These are phyloP conservation scores for Brettanomyces anomalus DNA, from an alignment of 805 yeast genomes.

Conservation along the genomic window DNA sequence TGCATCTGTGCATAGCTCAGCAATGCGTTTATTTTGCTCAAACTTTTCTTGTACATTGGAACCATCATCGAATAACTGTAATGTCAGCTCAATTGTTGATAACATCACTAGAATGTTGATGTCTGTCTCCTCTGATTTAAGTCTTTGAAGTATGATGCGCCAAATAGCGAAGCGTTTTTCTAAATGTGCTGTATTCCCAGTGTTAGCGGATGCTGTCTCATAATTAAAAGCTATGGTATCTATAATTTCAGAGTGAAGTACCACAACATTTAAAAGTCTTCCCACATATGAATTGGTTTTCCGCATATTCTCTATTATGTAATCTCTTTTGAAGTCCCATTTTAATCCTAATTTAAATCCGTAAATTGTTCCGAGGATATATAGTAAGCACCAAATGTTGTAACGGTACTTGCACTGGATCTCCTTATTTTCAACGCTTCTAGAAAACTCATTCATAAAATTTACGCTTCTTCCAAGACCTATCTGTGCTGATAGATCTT, in stretches of 20 bases:
- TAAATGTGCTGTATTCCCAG: neutral
- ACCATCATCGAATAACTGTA: constrained; percentile 11
- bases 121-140: neutral
- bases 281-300: constrained; percentile 4
- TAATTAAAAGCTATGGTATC: neutral
- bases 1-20: constrained; percentile 4
- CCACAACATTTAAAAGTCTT: constrained; percentile 1
- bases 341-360: constrained; percentile 19
- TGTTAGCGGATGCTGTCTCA: neutral
- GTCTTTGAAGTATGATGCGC: neutral
- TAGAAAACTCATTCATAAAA: constrained; percentile 9
- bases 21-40: constrained; percentile 6
- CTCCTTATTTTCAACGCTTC: constrained; percentile 5
- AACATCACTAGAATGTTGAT: neutral
- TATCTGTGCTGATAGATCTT: constrained; percentile 13
- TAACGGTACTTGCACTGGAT: constrained; percentile 10
- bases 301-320: neutral
- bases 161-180: neutral
- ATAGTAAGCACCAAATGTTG: constrained; percentile 21
- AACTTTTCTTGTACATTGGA: constrained; percentile 4
- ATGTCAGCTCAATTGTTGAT: constrained; percentile 11
- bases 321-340: constrained; percentile 11
- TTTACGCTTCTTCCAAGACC: constrained; percentile 12
- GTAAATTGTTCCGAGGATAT: constrained; percentile 19
- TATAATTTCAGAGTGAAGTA: neutral